phyloP scores from a whole-genome alignment of 257 asterid genomes.

The Jacaranda mimosifolia region DNA sequence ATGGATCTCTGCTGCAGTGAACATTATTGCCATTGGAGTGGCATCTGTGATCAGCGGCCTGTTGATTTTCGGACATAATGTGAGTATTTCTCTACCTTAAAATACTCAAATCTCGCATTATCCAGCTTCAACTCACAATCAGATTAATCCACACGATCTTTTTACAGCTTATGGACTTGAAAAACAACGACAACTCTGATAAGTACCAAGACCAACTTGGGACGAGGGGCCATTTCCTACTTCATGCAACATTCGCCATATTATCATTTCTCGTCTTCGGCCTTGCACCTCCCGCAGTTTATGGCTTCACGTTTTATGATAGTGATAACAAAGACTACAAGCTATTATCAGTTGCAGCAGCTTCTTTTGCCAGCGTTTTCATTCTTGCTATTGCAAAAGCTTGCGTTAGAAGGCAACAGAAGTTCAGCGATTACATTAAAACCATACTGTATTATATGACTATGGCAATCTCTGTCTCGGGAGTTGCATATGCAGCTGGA shows the following conservation, averaged over 20 bases:
- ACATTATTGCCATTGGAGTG: slow-evolving; percentile 61
- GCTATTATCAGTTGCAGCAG: slow-evolving; percentile 58
- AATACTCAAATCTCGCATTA: neutral
- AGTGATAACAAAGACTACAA: slow-evolving; percentile 53
- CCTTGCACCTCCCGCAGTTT: slow-evolving; percentile 55
- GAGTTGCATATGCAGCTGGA: slow-evolving; percentile 62
- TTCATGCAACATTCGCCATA: slow-evolving; percentile 56
- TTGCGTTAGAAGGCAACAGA: slow-evolving; percentile 34
- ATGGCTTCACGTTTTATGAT: slow-evolving; percentile 60
- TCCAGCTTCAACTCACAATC: neutral
- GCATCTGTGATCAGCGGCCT: slow-evolving; percentile 70
- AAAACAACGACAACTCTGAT: slow-evolving; percentile 17
- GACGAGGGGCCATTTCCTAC: slow-evolving; percentile 45
- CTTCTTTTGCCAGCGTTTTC: slow-evolving; percentile 46
- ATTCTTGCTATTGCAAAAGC: slow-evolving; percentile 60
- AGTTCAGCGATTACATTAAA: slow-evolving; percentile 40
- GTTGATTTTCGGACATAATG: slow-evolving; percentile 42
- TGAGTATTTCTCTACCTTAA: slow-evolving; percentile 34
- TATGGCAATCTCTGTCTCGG: slow-evolving; percentile 52
- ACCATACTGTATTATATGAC: slow-evolving; percentile 46
- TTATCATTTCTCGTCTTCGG: slow-evolving; percentile 66
- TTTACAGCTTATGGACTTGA: slow-evolving; percentile 64
- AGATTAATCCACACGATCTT: neutral
- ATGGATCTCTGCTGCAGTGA: slow-evolving; percentile 49
- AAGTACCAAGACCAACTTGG: slow-evolving; percentile 59